A percentile compares a stretch with the other conserved stretches of the same genome.
These are phyloP conservation scores for Pilaira anomala DNA, from an alignment of 192 early-diverging fungal species.

Conservation along the genomic window DNA sequence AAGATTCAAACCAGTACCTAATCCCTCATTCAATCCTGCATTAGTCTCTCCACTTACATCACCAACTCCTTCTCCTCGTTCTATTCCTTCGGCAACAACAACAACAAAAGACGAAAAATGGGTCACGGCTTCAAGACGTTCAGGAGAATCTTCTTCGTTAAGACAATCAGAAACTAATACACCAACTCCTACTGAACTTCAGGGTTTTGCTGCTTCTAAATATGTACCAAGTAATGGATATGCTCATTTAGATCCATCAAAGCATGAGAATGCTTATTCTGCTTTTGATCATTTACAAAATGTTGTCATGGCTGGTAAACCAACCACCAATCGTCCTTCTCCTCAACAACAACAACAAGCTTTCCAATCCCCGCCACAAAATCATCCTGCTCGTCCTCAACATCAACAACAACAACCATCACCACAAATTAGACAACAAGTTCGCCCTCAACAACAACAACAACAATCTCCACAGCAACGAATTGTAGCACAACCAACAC, in stretches of 20 bases:
- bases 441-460: conserved; percentile 3
- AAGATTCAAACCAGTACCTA: neutral
- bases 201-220: neutral
- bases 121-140: too few relatives aligned
- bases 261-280: conserved; percentile 7
- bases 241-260: conserved; percentile 12
- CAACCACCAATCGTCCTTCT: neutral
- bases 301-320: neutral
- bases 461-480: neutral
- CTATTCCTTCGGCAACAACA: too few relatives aligned
- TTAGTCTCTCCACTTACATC: conserved; percentile 5
- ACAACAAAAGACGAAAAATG: neutral
- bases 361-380: neutral
- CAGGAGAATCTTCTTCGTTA: too few relatives aligned
- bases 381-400: neutral
- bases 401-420: neutral
- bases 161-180: neutral
- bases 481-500: neutral
- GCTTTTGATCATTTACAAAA: conserved; percentile 12
- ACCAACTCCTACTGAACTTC: conserved; percentile 9
- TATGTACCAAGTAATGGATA: conserved; percentile 5
- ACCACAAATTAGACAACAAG: too few relatives aligned
- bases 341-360: too few relatives aligned
- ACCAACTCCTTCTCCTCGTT: neutral
- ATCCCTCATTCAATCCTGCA: conserved; percentile 6